These are phyloP conservation scores for Pythium myriotylum DNA, from an alignment of 352 stramenopile genomes.

Conservation along the genomic window DNA sequence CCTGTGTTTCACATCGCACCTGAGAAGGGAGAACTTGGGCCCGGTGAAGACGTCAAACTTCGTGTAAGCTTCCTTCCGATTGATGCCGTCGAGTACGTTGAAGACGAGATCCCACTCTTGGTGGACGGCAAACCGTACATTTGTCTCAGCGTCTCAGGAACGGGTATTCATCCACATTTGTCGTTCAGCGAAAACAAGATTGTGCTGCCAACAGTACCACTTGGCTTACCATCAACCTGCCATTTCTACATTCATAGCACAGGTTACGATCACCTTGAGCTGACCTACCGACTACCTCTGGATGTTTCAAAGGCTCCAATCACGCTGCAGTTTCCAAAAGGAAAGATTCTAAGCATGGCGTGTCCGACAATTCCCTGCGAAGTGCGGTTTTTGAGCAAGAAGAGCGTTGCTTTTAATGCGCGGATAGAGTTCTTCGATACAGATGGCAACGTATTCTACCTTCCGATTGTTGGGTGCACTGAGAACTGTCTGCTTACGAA, in stretches of 20 bases:
- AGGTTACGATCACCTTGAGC: conserved; percentile 91
- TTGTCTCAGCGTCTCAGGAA: conserved; percentile 73
- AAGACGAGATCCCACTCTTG: conserved; percentile 73
- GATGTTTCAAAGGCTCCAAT: conserved; percentile 82
- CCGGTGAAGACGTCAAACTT: conserved; percentile 74
- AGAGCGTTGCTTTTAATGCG: conserved; percentile 91
- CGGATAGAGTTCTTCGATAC: conserved; percentile 93
- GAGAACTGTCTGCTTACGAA: conserved; percentile 94
- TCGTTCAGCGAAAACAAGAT: conserved; percentile 88
- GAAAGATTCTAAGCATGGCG: conserved; percentile 85
- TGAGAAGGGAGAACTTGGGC: conserved; percentile 74
- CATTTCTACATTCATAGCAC: conserved; percentile 85
- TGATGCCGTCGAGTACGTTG: conserved; percentile 75
- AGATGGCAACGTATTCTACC: conserved; percentile 85
- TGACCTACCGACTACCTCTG: conserved; percentile 80
- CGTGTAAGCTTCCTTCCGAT: conserved; percentile 87
- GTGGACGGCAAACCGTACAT: conserved; percentile 81
- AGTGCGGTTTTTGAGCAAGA: conserved; percentile 77
- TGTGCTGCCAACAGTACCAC: conserved; percentile 87
- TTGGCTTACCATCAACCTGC: conserved; percentile 69
- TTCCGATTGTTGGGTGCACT: conserved; percentile 84
- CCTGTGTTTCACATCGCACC: conserved; percentile 85
- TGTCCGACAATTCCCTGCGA: conserved; percentile 83
- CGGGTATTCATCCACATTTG: conserved; percentile 92
- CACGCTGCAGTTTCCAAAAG: conserved; percentile 87